Base-by-base conservation (phyloP, 2,329 filamentous ascomycete genomes). In the Penicillium verrucosum region DNA sequence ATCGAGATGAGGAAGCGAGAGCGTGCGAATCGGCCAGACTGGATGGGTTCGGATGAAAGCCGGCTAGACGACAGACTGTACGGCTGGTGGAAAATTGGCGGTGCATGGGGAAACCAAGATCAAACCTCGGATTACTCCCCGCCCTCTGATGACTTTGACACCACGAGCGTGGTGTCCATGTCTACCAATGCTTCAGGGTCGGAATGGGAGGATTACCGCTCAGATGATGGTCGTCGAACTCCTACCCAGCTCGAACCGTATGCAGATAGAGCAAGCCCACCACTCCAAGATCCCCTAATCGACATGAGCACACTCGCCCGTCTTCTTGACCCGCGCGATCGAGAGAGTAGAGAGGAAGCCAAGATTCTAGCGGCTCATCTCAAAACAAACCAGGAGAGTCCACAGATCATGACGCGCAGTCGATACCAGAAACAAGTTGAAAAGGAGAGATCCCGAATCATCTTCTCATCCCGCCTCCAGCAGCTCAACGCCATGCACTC, bases 31-130 rank as follows among this genome's bases (percentile, higher is more conserved):
- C 71, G 68, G 67, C 71, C 63, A 30, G 63, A 71, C 38, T 77
- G 75, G 72, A 73, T 74, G 46, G 70, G 77, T 16, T 62, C 78
- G 7, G 77, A 85, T 40, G 89, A 94, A 64, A 82, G 83, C 29
- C 83, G 84, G 38, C 78, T 97, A 2, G 88, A 93, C 61, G 81
- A 82, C 2, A 87, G 85, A 57, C 77, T 97, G 1, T 97, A 97
- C 71, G 80, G 80, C 30, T 94, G 92, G 84, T 97, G 91, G 89
- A 85, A 89, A 51, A 80, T 81, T 52, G 91, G 90, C 21, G 91
- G 90, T 8, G 89, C 89, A 77, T 97, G 91, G 86, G 92, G 93
- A 1, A 86, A 87, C 16, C 80, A 87, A 32, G 93, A 97, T 70
- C 80, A 81, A 5, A 96, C 90, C 67, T 89, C 89, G 29, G 89